Base-by-base conservation (phyloP, 345 rosid genomes). In the Acer negundo region DNA sequence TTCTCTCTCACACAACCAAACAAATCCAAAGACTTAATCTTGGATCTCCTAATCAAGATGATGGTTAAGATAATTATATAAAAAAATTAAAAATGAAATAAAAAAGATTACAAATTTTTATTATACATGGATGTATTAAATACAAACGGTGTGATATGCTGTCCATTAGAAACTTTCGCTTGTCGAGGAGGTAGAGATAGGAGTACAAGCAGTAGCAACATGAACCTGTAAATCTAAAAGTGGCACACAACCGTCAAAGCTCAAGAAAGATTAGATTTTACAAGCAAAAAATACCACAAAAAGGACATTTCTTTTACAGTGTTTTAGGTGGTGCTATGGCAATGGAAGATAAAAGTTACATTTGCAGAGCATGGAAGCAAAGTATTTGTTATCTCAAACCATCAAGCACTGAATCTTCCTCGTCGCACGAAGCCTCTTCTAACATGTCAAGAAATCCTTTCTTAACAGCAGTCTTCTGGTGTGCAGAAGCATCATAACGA, bases 381-480 rank as follows among this genome's bases (percentile, higher is more conserved):
- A 61, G 28, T 19, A 35, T 56, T 26, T 70, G 78, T 83, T 69
- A 81, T 78, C 79, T 79, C 73, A 55, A 49, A 35, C 75, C 47
- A 35, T 78, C 81, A 2, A 51, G n/a, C 1, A 81, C 62, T n/a
- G 73, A 67, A 75, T 23, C 67, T 70, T 81, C 82, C 3, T 81
- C 93, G 72, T 85, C 89, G 26, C 83, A 81, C 47, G 94, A 92
- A 67, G 79, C 97, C 91, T 96, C 99, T 74, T 94, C 98, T 67
- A 96, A 86, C 92, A 88, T 87, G 84, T 96, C 97, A 73, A 92
- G 87, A 83, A 96, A 96, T 62, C 93, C 97, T 87, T 89, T 92
- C 75, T 61, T 80, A 35, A 35, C 38, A 13, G 83, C 77, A 23
- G 82, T 83, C 62, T 80, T 82, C 69, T 59, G 85, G 15, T 59